phyloP scores from a whole-genome alignment of 192 early-diverging fungal genomes.

The Entomortierella lignicola region DNA sequence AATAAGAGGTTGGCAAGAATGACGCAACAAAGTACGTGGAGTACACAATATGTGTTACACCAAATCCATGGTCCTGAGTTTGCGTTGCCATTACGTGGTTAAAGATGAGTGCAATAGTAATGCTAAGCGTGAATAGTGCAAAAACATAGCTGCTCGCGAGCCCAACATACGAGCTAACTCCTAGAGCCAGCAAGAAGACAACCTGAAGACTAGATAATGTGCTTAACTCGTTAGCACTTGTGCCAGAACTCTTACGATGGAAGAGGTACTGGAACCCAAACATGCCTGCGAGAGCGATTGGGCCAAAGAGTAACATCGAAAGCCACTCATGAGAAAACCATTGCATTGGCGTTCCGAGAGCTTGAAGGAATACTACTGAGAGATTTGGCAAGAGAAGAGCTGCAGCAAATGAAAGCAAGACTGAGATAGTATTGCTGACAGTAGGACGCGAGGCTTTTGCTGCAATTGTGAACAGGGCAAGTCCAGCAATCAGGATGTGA shows the following conservation, averaged over 20 bases:
- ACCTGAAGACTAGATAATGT: slow-evolving; percentile 22
- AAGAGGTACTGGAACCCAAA: slow-evolving; percentile 54
- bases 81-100: slow-evolving; percentile 28
- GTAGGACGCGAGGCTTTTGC: slow-evolving; percentile 23
- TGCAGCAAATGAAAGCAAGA: slow-evolving; percentile 30
- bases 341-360: slow-evolving; percentile 56
- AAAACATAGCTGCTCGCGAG: slow-evolving; percentile 60
- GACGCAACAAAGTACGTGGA: slow-evolving; percentile 46
- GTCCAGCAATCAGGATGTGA: slow-evolving; percentile 56
- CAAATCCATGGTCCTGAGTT: not conserved
- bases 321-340: slow-evolving; percentile 73
- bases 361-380: slow-evolving; percentile 34
- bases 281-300: slow-evolving; percentile 57
- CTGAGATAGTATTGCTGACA: slow-evolving; percentile 10
- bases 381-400: slow-evolving; percentile 32
- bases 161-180: slow-evolving; percentile 35
- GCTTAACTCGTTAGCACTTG: slow-evolving; percentile 17
- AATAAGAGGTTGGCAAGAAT: slow-evolving; percentile 40
- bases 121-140: slow-evolving; percentile 46
- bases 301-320: slow-evolving; percentile 62
- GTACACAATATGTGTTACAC: slow-evolving; percentile 24
- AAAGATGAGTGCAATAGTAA: slow-evolving; percentile 33
- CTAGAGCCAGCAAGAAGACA: slow-evolving; percentile 18
- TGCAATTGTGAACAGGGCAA: slow-evolving; percentile 44
- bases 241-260: slow-evolving; percentile 20